Base-by-base conservation (phyloP, 1,284 basidiomycete genomes). In the Trametes pubescens region DNA sequence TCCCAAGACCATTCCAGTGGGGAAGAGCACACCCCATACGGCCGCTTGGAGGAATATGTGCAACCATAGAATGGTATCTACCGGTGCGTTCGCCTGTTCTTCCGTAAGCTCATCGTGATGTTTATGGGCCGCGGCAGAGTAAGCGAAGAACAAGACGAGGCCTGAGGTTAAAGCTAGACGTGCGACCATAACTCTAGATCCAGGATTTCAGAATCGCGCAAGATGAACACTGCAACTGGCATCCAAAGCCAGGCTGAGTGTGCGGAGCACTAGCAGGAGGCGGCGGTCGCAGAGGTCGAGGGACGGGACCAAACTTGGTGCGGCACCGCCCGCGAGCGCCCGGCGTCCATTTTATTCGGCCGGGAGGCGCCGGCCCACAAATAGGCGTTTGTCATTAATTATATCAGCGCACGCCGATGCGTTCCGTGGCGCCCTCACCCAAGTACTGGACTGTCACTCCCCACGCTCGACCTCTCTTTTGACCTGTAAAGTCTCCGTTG, bases 1-100 rank as follows among this genome's bases (percentile, higher is more conserved):
- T 10, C 94, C 94, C 2, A 96, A 79, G 0, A 95, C 91, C 94
- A 96, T 95, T 26, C 94, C 94, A 9, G 90, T 81, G 0, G 94
- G 94, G 73, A 95, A 96, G 22, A 95, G 74, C 13, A 95, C 75
- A 1, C 90, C 92, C 94, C 94, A 96, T 7, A 94, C 86, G 10
- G 85, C 74, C 2, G 84, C 86, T 72, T 95, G 93, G 14, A 95
- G 74, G 38, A 82, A 78, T 64, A 95, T 94, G 74, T 96, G 93
- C 26, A 94, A 83, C 84, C 87, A 93, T 40, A 95, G 84, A 47
- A 93, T 84, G 24, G 85, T 77, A 76, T 95, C 93, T 32, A 93
- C 82, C 0, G 93, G 90, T n/a, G 86, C 87, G 54, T 81, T 81
- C 8, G 80, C 72, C 68, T 89, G 81, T 71, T 91, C 92, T 65